Percentiles rank a stretch among this genome's conserved stretches.
phyloP scores from a whole-genome alignment of 805 yeast genomes.

The Candida sonorensis region DNA sequence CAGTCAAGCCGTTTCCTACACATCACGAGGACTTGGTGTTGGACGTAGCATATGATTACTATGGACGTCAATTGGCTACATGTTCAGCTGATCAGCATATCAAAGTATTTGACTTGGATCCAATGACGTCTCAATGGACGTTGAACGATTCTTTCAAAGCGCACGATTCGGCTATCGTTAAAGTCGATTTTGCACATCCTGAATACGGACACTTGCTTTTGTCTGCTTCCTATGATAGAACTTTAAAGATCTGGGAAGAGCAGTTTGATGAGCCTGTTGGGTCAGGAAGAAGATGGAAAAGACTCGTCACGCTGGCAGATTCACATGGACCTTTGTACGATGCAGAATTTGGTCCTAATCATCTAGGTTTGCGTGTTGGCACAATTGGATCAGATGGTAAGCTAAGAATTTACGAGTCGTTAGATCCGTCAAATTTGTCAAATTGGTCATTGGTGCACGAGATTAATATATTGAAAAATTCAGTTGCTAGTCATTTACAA shows the following conservation, averaged over 20 bases:
- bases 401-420: conserved; percentile 75
- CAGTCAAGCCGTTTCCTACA: conserved; percentile 68
- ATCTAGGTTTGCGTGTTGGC: conserved; percentile 73
- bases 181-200: conserved; percentile 90
- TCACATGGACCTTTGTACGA: conserved; percentile 85
- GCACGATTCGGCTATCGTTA: conserved; percentile 81
- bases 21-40: conserved; percentile 93
- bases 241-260: conserved; percentile 89
- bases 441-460: conserved; percentile 78
- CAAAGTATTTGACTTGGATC: conserved; percentile 75
- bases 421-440: conserved; percentile 82
- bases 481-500: conserved; percentile 77
- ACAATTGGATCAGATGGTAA: conserved; percentile 87
- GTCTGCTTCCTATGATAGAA: conserved; percentile 83
- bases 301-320: conserved; percentile 72
- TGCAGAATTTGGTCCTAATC: conserved; percentile 83
- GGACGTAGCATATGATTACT: conserved; percentile 86
- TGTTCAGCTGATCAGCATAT: conserved; percentile 93
- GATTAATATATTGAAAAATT: conserved; percentile 54
- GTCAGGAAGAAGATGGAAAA: conserved; percentile 80
- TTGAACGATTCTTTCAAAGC: conserved; percentile 91
- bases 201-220: conserved; percentile 86
- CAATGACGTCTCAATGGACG: conserved; percentile 67
- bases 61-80: conserved; percentile 88
- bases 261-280: conserved; percentile 67